Base-by-base conservation (phyloP, 23 red algal species). In the Gracilaria domingensis region DNA sequence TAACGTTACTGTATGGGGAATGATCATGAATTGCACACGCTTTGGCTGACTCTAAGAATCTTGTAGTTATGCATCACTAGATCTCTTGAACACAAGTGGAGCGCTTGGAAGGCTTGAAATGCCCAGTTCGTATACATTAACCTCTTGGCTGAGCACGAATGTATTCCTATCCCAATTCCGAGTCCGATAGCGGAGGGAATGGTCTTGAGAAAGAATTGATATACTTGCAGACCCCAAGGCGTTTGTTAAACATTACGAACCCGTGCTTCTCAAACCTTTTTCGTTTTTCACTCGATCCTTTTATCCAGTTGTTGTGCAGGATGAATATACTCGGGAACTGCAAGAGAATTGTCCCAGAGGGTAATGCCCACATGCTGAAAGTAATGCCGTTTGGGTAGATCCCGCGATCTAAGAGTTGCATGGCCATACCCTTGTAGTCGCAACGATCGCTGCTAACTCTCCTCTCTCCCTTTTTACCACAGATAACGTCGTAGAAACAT, bases 271-370 rank as follows among this genome's bases (percentile, higher is more conserved):
- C 37, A 7, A 93, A 82, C 66, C 88, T 50, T 21, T 92, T 89
- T 65, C 45, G 21, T 21, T 95, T 95, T 4, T 80, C 87, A 16
- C 24, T 21, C n/a, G 81, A 75, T 8, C 93, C 96, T 24, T 86
- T 88, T 30, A 98, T 76, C 93, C 92, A 95, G 62, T 98, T 95
- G 42, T 92, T 93, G 66, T 95, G 96, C 29, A 98, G 65, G 24
- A 95, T 88, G 12, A 87, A 57, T 66, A 93, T 26, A 26, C 83
- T 71, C 23, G 83, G 84, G 44, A 95, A 95, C 23, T 32, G 26
- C 29, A 56, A 54, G 49, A 83, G 66, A 49, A 88, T 62, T 39
- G 70, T 93, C 57, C 75, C 79, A 12, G 62, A 34, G 21, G 83
- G 33, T 33, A 77, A 53, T 67, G 62, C 70, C 74, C 85, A 93